These are phyloP conservation scores for Ulota crispa DNA, from an alignment of 225 moss, liverwort and hornwort genomes.

Conservation along the genomic window DNA sequence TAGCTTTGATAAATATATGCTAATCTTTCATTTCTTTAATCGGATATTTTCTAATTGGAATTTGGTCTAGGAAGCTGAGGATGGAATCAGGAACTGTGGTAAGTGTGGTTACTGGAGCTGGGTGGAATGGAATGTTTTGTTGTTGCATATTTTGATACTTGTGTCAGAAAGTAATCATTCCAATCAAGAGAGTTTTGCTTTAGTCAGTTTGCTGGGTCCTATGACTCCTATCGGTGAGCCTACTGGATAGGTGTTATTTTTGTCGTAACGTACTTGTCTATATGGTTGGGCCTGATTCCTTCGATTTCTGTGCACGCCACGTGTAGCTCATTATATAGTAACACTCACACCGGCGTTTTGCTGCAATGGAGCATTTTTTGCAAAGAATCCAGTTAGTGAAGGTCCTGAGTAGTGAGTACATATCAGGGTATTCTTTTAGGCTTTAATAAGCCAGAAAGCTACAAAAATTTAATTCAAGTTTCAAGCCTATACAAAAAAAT, in stretches of 20 bases:
- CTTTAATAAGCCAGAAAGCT: too few species aligned
- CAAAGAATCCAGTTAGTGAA: background rate
- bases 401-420: too few species aligned
- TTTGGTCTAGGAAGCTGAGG: background rate
- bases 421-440: too few species aligned
- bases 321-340: background rate
- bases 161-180: background rate
- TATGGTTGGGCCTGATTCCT: conserved; percentile 17
- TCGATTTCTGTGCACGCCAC: background rate
- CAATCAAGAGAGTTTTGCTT: background rate
- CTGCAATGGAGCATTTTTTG: background rate
- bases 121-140: conserved; percentile 14
- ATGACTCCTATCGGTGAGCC: background rate
- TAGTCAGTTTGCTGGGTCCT: background rate
- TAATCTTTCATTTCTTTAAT: background rate
- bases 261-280: conserved; percentile 17
- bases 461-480: too few species aligned
- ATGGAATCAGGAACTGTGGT: background rate
- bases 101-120: background rate
- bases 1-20: background rate
- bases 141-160: background rate
- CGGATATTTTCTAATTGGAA: background rate
- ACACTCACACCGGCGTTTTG: background rate
- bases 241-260: background rate
- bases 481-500: too few species aligned